These are phyloP conservation scores for Tolypocladium sp. DNA, from an alignment of 2,329 filamentous ascomycete species.

Conservation along the genomic window DNA sequence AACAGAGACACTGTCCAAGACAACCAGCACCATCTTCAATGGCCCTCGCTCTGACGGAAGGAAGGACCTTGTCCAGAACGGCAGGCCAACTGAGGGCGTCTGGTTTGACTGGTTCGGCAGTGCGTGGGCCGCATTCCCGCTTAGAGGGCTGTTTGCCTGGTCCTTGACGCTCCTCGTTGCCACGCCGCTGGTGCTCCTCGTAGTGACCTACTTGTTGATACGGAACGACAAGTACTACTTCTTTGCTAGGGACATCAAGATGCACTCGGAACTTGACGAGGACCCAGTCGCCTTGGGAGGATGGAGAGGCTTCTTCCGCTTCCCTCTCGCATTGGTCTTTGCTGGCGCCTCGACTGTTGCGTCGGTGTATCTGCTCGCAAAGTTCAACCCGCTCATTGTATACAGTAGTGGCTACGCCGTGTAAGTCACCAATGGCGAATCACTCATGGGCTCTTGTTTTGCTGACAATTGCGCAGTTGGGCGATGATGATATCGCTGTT, in stretches of 20 bases:
- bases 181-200: slow-evolving; percentile 63
- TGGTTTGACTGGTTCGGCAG: slow-evolving; percentile 92
- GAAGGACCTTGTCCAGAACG: slow-evolving; percentile 55
- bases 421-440: slow-evolving; percentile 20
- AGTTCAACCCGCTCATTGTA: slow-evolving; percentile 82
- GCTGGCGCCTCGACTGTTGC: slow-evolving; percentile 62
- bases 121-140: slow-evolving; percentile 66
- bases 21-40: slow-evolving; percentile 58
- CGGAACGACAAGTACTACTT: slow-evolving; percentile 80
- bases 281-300: slow-evolving; percentile 61
- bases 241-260: slow-evolving; percentile 54
- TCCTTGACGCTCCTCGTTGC: slow-evolving; percentile 76
- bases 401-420: slow-evolving; percentile 84
- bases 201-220: slow-evolving; percentile 59
- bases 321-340: slow-evolving; percentile 64
- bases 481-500: slow-evolving; percentile 77
- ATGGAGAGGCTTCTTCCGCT: slow-evolving; percentile 75
- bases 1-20: slow-evolving; percentile 59
- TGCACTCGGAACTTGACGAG: slow-evolving; percentile 47
- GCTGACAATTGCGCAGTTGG: slow-evolving; percentile 42
- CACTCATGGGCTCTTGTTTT: not conserved
- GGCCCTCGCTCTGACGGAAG: slow-evolving; percentile 45
- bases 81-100: slow-evolving; percentile 60
- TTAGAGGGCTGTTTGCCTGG: slow-evolving; percentile 81
- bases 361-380: slow-evolving; percentile 65